A percentile compares a stretch with the other conserved stretches of the same genome.
These are phyloP conservation scores for Backusella psychrophila DNA, from an alignment of 192 early-diverging fungal species.

Conservation along the genomic window DNA sequence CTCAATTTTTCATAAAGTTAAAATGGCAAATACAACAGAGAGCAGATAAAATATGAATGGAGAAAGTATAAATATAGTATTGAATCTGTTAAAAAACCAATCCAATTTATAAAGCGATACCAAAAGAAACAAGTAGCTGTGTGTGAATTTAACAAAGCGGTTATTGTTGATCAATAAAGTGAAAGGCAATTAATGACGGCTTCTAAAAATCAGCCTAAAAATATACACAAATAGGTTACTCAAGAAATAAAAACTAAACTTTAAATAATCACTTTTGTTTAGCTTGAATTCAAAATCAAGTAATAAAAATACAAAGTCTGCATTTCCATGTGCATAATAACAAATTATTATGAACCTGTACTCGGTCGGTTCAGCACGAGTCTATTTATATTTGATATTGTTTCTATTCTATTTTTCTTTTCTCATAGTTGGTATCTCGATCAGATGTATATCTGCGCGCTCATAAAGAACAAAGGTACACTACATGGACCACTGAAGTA, in stretches of 20 bases:
- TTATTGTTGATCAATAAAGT: not conserved
- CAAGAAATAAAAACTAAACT: slow-evolving; percentile 5
- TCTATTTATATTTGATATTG: not conserved
- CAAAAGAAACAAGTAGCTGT: not conserved
- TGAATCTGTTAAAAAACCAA: not conserved
- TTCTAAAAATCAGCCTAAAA: not conserved
- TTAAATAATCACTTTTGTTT: not conserved
- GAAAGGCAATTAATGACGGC: not conserved
- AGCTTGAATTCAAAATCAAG: not conserved
- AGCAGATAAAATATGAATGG: slow-evolving; percentile 1
- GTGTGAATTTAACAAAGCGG: not conserved
- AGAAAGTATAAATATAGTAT: slow-evolving; percentile 3
- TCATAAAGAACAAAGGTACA: not conserved
- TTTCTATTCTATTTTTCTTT: not conserved
- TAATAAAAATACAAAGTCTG: not conserved
- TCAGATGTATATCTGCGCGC: not conserved
- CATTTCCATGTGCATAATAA: not conserved
- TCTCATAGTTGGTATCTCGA: not conserved
- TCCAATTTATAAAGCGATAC: not conserved
- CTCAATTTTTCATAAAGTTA: not conserved
- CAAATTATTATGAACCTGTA: not conserved
- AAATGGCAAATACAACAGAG: not conserved
- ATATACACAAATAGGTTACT: not conserved
- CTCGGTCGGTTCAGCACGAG: not conserved
- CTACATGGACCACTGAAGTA: too few species aligned